phyloP scores from a whole-genome alignment of 2,329 filamentous ascomycete genomes.

The Scedosporium minutisporum region DNA sequence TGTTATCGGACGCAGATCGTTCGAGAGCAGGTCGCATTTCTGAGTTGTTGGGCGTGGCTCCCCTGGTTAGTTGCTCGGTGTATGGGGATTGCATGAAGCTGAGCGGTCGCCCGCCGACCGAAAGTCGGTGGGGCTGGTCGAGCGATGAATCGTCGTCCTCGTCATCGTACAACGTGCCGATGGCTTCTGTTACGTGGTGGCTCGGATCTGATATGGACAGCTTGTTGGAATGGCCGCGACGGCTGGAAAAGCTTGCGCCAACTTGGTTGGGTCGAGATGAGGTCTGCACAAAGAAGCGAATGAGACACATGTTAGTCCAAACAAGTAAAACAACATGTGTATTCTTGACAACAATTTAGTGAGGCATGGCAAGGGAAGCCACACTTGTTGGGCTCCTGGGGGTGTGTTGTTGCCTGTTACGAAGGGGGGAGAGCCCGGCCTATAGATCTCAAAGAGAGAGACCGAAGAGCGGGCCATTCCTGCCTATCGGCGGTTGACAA shows the following conservation, averaged over 20 bases:
- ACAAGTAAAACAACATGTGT: neutral
- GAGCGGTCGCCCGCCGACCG: constrained; percentile 45
- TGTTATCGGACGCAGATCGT: constrained; percentile 36
- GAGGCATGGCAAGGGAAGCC: neutral
- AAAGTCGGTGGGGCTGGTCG: constrained; percentile 18
- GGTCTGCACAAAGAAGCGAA: constrained; percentile 30
- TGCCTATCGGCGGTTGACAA: neutral
- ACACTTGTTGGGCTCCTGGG: neutral
- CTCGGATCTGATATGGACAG: constrained; percentile 73
- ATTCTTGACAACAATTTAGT: neutral
- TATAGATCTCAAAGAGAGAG: neutral
- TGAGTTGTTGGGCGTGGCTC: constrained; percentile 15
- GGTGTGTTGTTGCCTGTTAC: neutral
- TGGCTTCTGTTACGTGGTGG: constrained; percentile 91
- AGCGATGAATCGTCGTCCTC: constrained; percentile 55
- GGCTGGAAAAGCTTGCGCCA: constrained; percentile 46
- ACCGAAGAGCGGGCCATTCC: neutral
- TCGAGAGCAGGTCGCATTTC: constrained; percentile 31
- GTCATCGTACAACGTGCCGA: constrained; percentile 82
- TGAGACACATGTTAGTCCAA: neutral
- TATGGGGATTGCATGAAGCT: constrained; percentile 50
- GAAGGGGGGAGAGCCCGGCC: neutral
- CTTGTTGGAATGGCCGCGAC: constrained; percentile 47
- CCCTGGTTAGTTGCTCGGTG: constrained; percentile 14
- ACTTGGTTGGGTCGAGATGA: constrained; percentile 47